Conservation (phyloP, 257 asterid species). For the Knoxia roxburghii region DNA sequence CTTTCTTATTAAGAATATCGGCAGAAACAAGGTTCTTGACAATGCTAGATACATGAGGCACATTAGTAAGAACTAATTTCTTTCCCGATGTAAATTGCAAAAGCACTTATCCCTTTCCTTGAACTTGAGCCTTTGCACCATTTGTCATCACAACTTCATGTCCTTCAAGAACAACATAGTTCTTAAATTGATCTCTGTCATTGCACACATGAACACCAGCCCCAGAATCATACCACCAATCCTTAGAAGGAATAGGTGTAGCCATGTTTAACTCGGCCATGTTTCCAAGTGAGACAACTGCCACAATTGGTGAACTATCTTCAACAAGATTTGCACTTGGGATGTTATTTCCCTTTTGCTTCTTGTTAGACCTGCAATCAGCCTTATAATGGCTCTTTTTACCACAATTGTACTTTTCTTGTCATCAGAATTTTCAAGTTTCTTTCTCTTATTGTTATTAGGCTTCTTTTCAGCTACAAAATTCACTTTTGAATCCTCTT, state of each 20-base stretch:
- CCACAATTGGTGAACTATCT: background rate
- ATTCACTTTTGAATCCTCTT: too few relatives aligned
- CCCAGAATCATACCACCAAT: background rate
- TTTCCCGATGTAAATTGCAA: background rate
- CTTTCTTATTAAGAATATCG: background rate
- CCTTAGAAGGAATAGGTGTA: background rate
- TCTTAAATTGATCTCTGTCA: background rate
- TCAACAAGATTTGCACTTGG: background rate
- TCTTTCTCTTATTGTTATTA: too few relatives aligned
- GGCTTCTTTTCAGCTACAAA: too few relatives aligned
- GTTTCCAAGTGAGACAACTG: background rate
- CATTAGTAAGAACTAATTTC: background rate
- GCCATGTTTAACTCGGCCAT: background rate
- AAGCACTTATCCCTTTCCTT: background rate
- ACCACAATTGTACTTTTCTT: background rate
- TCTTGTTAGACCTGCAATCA: background rate
- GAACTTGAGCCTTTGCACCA: background rate
- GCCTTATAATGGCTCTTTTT: background rate
- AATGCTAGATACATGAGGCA: background rate
- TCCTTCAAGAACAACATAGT: background rate
- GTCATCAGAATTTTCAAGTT: background rate
- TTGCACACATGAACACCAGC: background rate
- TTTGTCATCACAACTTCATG: background rate
- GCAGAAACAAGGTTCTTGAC: background rate
- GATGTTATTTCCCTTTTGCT: too few relatives aligned